These are phyloP conservation scores for Penicillium longicatenatum DNA, from an alignment of 495 filamentous ascomycete species.

Conservation along the genomic window DNA sequence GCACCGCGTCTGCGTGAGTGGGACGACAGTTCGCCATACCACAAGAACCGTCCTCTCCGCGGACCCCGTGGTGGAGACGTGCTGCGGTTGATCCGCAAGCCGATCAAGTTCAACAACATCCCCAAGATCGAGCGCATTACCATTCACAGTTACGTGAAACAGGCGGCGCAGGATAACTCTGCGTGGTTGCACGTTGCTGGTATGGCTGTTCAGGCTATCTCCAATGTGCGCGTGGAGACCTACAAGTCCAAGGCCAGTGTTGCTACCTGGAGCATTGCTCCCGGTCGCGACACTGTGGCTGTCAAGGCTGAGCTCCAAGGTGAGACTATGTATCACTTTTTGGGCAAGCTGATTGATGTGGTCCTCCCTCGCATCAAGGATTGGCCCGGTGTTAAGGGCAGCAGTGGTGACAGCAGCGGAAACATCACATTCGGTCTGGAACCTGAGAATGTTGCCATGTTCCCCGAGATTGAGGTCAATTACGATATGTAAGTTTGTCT, in stretches of 20 bases:
- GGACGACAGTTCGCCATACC: slow-evolving; percentile 90
- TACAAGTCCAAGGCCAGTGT: slow-evolving; percentile 70
- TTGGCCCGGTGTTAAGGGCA: slow-evolving; percentile 79
- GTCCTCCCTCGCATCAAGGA: slow-evolving; percentile 96
- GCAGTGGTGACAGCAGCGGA: slow-evolving; percentile 77
- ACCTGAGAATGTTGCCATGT: slow-evolving; percentile 70
- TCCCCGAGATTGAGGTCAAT: slow-evolving; percentile 92
- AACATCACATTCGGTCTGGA: slow-evolving; percentile 82
- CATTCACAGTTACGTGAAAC: slow-evolving; percentile 69
- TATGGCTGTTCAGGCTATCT: slow-evolving; percentile 82
- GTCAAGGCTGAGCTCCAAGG: slow-evolving; percentile 72
- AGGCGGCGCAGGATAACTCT: slow-evolving; percentile 61
- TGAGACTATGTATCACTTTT: slow-evolving; percentile 83
- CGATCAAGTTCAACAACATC: slow-evolving; percentile 83
- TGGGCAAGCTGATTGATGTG: slow-evolving; percentile 81
- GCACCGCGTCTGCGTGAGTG: slow-evolving; percentile 76
- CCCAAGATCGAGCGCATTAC: slow-evolving; percentile 80
- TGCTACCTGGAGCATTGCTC: slow-evolving; percentile 62
- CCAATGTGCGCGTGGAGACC: slow-evolving; percentile 70
- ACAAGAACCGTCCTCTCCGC: slow-evolving; percentile 83
- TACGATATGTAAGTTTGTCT: slow-evolving; percentile 74
- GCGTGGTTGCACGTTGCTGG: slow-evolving; percentile 76
- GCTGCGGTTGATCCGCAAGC: slow-evolving; percentile 70
- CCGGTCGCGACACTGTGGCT: slow-evolving; percentile 50
- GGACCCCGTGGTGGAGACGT: slow-evolving; percentile 73